Conservation (phyloP, 176 grass and related monocot species). For the Poa annua region DNA sequence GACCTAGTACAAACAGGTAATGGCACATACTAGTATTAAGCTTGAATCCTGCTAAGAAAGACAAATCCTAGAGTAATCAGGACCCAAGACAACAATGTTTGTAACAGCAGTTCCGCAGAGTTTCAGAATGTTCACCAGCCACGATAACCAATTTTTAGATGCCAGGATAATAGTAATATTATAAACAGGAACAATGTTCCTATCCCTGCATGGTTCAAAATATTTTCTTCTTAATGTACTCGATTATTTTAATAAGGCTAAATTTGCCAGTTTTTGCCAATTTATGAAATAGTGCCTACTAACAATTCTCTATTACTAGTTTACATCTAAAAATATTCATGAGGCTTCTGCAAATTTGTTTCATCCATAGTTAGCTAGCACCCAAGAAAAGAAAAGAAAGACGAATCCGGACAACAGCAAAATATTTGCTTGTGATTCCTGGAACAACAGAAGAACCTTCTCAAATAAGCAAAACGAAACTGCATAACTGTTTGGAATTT, state of each 20-base stretch:
- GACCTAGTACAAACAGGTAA: not conserved
- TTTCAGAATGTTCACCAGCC: slow-evolving; percentile 13
- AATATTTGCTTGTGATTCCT: not conserved
- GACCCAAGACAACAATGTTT: not conserved
- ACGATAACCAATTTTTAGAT: not conserved
- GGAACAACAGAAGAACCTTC: not conserved
- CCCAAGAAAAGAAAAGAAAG: not conserved
- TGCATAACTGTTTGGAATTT: not conserved
- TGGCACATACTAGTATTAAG: not conserved
- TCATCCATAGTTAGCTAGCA: slow-evolving; percentile 6
- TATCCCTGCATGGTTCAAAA: slow-evolving; percentile 16
- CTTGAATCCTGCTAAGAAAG: not conserved
- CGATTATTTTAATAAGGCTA: not conserved
- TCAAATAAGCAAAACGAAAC: not conserved
- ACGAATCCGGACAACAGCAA: not conserved
- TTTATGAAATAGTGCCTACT: slow-evolving; percentile 2
- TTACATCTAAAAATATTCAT: slow-evolving; percentile 1
- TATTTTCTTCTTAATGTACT: not conserved
- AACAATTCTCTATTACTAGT: slow-evolving; percentile 11
- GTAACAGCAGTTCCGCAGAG: not conserved
- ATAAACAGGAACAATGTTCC: not conserved
- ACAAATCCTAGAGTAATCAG: not conserved
- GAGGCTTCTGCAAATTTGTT: not conserved
- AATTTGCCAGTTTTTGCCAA: not conserved
- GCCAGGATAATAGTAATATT: slow-evolving; percentile 22